Evolutionary conservation across 306 rosid species (phyloP).

Genomic region (Mimosa pudica): DNA sequence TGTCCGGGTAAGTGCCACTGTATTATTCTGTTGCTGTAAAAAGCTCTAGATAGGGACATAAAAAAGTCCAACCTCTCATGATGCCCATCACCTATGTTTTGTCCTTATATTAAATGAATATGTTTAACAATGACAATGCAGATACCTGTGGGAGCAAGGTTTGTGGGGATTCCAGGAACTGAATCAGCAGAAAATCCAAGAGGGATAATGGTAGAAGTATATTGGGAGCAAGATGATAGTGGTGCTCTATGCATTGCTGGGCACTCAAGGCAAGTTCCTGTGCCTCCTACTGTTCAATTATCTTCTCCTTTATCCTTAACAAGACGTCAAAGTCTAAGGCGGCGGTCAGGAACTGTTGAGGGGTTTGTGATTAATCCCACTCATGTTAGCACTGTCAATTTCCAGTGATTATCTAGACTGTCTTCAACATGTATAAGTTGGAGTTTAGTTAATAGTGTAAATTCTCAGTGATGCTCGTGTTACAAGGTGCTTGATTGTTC

Average conservation of each 20-base stretch:
- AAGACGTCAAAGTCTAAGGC: constrained; percentile 32
- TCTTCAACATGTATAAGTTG: constrained; percentile 35
- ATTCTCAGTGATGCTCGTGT: constrained; percentile 32
- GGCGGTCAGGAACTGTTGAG: constrained; percentile 35
- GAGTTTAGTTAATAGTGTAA: constrained; percentile 36
- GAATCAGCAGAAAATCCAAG: constrained; percentile 60
- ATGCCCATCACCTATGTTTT: not conserved
- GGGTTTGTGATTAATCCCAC: constrained; percentile 66
- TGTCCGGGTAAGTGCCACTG: constrained; percentile 43
- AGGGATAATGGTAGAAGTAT: constrained; percentile 80
- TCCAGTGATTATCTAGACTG: constrained; percentile 24
- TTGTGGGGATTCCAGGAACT: constrained; percentile 81
- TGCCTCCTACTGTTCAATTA: constrained; percentile 45
- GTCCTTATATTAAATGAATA: not conserved
- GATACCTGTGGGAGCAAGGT: constrained; percentile 78
- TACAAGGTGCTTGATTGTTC: too few species aligned
- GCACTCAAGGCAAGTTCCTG: constrained; percentile 58
- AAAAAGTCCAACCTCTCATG: not conserved
- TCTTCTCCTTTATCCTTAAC: constrained; percentile 38
- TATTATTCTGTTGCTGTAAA: constrained; percentile 11
- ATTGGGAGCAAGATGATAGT: constrained; percentile 84
- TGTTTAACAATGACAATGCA: constrained; percentile 38
- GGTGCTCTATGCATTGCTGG: constrained; percentile 73
- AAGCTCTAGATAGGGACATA: not conserved
- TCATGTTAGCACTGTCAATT: constrained; percentile 38